Evolutionary conservation across 2,329 filamentous ascomycete genomes (phyloP).

Genomic region (Graphiopsis chlorocephala): DNA sequence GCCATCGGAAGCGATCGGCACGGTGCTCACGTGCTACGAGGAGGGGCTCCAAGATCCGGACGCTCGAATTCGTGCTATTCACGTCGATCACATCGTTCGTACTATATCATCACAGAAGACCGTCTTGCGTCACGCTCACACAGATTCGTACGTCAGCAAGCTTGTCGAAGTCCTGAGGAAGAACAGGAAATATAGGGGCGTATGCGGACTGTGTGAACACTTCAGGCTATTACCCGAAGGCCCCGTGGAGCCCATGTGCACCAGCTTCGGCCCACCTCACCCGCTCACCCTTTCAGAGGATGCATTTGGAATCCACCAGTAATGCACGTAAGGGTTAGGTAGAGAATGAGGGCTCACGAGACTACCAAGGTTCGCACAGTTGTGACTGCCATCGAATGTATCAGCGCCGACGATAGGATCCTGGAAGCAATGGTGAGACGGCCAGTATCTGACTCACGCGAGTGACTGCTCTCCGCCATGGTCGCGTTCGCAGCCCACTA

Average conservation of each 20-base stretch:
- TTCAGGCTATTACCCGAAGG: not conserved
- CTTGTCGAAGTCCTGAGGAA: not conserved
- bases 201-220: not conserved
- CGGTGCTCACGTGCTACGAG: not conserved
- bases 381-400: conserved; percentile 30
- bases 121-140: not conserved
- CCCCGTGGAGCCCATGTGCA: too few relatives aligned
- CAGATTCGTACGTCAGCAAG: not conserved
- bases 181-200: not conserved
- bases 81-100: not conserved
- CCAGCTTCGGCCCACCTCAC: too few relatives aligned
- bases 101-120: not conserved
- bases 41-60: not conserved
- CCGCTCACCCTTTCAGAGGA: too few relatives aligned
- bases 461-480: too few relatives aligned
- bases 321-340: too few relatives aligned
- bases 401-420: conserved; percentile 24
- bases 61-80: not conserved
- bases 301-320: too few relatives aligned
- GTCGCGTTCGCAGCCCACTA: too few relatives aligned
- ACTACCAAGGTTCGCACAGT: conserved; percentile 28
- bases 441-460: conserved; percentile 18
- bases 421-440: conserved; percentile 29
- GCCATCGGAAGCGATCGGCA: not conserved
- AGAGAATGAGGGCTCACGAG: not conserved